A percentile compares a stretch with the other conserved stretches of the same genome.
These are phyloP conservation scores for Ophiostoma novo-ulmi DNA, from an alignment of 2,329 filamentous ascomycete genomes.

Conservation along the genomic window DNA sequence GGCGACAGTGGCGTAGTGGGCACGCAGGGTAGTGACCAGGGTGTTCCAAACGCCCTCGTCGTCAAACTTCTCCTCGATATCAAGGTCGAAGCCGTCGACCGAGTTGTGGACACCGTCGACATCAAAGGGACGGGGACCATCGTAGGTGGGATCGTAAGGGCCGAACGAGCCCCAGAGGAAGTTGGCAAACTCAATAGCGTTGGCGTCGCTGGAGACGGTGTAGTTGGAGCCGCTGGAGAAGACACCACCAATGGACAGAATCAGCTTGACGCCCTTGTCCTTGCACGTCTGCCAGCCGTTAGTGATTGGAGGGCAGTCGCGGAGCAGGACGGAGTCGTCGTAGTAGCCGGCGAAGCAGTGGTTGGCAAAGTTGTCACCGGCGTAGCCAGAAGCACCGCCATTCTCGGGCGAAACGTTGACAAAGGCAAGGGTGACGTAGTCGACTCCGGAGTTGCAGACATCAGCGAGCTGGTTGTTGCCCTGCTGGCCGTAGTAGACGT, in stretches of 20 bases:
- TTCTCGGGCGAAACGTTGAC: constrained; percentile 39
- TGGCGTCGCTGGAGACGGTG: constrained; percentile 31
- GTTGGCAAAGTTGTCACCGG: constrained; percentile 38
- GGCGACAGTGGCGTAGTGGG: constrained; percentile 24
- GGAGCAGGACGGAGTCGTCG: constrained; percentile 33
- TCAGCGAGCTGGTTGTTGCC: constrained; percentile 29
- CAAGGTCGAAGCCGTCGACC: constrained; percentile 51
- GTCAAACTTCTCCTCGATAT: constrained; percentile 39
- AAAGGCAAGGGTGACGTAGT: constrained; percentile 40
- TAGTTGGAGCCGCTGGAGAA: constrained; percentile 34
- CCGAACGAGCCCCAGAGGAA: constrained; percentile 39
- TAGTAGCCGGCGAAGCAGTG: constrained; percentile 37
- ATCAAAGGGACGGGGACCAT: constrained; percentile 42
- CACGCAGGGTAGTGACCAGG: constrained; percentile 24
- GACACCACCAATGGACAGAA: constrained; percentile 59
- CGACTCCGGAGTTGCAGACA: constrained; percentile 36
- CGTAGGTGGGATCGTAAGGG: constrained; percentile 32
- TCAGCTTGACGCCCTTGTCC: constrained; percentile 54
- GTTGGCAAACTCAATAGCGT: constrained; percentile 36
- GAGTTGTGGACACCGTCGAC: constrained; percentile 34
- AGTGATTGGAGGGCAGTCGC: constrained; percentile 34
- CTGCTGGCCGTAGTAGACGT: constrained; percentile 35
- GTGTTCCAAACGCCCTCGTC: constrained; percentile 26
- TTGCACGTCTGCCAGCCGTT: constrained; percentile 47
- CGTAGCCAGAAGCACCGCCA: constrained; percentile 33